These are phyloP conservation scores for Pezicula neosporulosa DNA, from an alignment of 2,329 filamentous ascomycete genomes.

Conservation along the genomic window DNA sequence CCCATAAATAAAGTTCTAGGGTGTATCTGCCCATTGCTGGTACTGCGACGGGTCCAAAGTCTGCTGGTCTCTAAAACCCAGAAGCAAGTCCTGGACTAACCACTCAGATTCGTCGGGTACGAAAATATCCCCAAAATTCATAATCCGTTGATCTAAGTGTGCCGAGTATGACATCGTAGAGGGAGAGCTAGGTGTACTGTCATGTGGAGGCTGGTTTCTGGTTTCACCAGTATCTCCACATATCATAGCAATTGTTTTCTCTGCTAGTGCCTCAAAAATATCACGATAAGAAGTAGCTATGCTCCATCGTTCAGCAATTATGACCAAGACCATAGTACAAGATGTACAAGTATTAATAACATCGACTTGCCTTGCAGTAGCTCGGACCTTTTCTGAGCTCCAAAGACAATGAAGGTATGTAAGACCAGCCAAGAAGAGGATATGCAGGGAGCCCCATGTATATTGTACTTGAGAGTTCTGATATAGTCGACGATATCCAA, in stretches of 20 bases:
- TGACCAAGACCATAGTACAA: constrained; percentile 26
- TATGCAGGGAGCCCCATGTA: constrained; percentile 19
- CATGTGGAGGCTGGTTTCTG: not conserved
- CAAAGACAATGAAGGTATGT: constrained; percentile 31
- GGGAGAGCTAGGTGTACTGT: not conserved
- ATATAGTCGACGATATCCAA: constrained; percentile 9
- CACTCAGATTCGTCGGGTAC: not conserved
- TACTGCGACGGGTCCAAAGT: no score
- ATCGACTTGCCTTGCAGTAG: constrained; percentile 5
- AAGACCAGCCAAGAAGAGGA: constrained; percentile 21
- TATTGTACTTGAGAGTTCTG: constrained; percentile 9
- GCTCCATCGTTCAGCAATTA: constrained; percentile 29
- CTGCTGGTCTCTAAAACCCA: not conserved
- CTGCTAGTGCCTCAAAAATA: constrained; percentile 27
- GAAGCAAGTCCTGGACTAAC: not conserved
- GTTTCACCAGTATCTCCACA: not conserved
- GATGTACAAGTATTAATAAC: constrained; percentile 23
- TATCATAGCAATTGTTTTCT: constrained; percentile 19
- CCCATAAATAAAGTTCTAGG: no score
- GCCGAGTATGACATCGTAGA: not conserved
- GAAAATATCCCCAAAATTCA: not conserved
- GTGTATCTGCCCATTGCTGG: no score
- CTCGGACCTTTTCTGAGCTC: constrained; percentile 20
- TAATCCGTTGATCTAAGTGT: not conserved
- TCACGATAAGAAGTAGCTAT: constrained; percentile 28